A percentile compares a stretch with the other conserved stretches of the same genome.
Conservation (phyloP, 2,329 filamentous ascomycete species). For the Alternaria novae-zelandiae region DNA sequence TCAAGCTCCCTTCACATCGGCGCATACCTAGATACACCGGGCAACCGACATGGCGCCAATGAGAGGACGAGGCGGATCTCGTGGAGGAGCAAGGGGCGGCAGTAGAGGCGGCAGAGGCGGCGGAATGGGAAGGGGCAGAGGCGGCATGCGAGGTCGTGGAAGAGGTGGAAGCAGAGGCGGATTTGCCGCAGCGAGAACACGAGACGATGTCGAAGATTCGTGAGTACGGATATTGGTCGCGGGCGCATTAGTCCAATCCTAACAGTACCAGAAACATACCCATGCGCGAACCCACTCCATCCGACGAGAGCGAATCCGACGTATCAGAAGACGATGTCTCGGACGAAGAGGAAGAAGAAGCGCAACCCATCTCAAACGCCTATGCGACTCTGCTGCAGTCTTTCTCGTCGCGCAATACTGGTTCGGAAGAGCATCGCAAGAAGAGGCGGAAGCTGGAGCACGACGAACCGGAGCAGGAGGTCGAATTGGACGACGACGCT, state of each 20-base stretch:
- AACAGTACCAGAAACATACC: conserved; percentile 17
- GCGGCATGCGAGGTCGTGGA: conserved; percentile 9
- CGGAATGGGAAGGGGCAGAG: conserved; percentile 8
- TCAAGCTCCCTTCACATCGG: not conserved
- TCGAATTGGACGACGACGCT: conserved; percentile 15
- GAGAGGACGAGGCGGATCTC: conserved; percentile 26
- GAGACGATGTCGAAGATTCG: conserved; percentile 38
- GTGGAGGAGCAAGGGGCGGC: conserved; percentile 13
- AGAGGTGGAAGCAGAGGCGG: conserved; percentile 30
- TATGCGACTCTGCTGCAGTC: conserved; percentile 66
- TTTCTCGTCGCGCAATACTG: conserved; percentile 46
- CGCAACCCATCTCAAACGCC: conserved; percentile 47
- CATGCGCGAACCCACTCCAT: conserved; percentile 25
- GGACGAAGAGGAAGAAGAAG: conserved; percentile 32
- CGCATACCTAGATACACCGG: not conserved
- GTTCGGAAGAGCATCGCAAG: conserved; percentile 53
- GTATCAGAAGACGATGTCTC: conserved; percentile 28
- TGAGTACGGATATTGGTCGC: conserved; percentile 30
- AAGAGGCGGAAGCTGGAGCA: conserved; percentile 62
- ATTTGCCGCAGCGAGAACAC: conserved; percentile 36
- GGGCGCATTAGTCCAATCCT: conserved; percentile 10
- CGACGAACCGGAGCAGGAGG: not conserved
- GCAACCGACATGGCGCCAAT: conserved; percentile 19
- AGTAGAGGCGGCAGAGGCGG: conserved; percentile 1
- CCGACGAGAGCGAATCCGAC: conserved; percentile 24